Conservation (phyloP, 139 green algal genomes). For the Asterochloris sp. region DNA sequence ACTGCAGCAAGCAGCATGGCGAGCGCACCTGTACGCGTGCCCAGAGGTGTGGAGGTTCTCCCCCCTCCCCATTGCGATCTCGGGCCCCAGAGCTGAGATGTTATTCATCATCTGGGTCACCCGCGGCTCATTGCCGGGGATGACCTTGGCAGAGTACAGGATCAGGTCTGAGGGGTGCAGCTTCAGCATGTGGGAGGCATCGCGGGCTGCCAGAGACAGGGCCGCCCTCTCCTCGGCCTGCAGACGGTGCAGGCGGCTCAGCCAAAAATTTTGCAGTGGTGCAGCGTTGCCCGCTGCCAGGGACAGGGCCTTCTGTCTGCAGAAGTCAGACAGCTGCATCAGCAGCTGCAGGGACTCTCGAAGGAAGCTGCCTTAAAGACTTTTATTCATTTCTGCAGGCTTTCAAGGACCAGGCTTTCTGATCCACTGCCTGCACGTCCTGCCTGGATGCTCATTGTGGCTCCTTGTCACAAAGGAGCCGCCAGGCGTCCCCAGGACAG, state of each 20-base stretch:
- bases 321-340: background rate
- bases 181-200: constrained; percentile 70
- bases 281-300: background rate
- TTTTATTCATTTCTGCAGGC: too few species aligned
- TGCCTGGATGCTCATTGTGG: too few species aligned
- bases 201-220: constrained; percentile 78
- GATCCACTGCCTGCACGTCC: too few species aligned
- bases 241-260: background rate
- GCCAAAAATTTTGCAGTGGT: background rate
- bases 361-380: background rate
- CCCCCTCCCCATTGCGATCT: constrained; percentile 69
- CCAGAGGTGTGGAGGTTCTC: constrained; percentile 86
- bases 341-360: background rate
- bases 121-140: constrained; percentile 58
- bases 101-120: constrained; percentile 96
- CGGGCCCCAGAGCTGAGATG: constrained; percentile 67
- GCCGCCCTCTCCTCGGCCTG: constrained; percentile 87
- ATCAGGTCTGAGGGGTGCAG: constrained; percentile 80
- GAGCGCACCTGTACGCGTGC: constrained; percentile 73
- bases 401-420: too few species aligned
- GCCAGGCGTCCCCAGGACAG: too few species aligned
- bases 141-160: constrained; percentile 91
- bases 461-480: too few species aligned
- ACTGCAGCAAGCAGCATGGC: constrained; percentile 7
- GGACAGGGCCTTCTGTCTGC: too few species aligned